These are phyloP conservation scores for Phaeophleospora eucalypticola DNA, from an alignment of 2,329 filamentous ascomycete genomes.

Conservation along the genomic window DNA sequence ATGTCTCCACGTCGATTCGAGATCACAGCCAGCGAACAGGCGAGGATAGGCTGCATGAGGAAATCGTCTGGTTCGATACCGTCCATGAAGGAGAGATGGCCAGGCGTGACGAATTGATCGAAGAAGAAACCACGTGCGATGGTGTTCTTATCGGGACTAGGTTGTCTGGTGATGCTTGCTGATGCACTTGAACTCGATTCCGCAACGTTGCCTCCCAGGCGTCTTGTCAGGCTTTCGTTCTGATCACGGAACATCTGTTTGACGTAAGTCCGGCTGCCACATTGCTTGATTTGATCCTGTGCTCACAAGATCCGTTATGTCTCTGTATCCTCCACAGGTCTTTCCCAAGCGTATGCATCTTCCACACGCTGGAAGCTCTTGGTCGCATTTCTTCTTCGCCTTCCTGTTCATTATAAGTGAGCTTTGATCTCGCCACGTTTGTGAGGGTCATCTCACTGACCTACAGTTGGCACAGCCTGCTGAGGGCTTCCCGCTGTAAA, in stretches of 20 bases:
- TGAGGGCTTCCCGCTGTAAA: not conserved
- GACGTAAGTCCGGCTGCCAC: not conserved
- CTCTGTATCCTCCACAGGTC: constrained; percentile 18
- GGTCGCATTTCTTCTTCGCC: constrained; percentile 2
- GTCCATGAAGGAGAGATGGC: constrained; percentile 12
- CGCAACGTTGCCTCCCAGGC: constrained; percentile 6
- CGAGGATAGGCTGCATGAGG: constrained; percentile 15
- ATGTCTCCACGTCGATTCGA: constrained; percentile 8
- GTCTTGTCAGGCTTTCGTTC: constrained; percentile 9
- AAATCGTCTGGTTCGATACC: constrained; percentile 7
- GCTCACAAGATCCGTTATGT: constrained; percentile 14
- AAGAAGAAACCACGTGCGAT: constrained; percentile 12
- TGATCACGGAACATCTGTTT: constrained; percentile 16
- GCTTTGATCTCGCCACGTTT: not conserved
- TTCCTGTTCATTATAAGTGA: not conserved
- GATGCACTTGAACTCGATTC: not conserved
- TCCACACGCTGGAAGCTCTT: constrained; percentile 15
- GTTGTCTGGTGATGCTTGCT: constrained; percentile 1
- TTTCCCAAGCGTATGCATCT: constrained; percentile 18
- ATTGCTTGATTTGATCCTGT: too few species aligned
- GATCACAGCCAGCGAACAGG: constrained; percentile 14
- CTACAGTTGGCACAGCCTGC: not conserved
- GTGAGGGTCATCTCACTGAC: not conserved
- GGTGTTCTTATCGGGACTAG: constrained; percentile 8
- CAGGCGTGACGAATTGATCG: constrained; percentile 11